These are phyloP conservation scores for Phoenix dactylifera DNA, from an alignment of 176 grass and related monocot genomes.

Conservation along the genomic window DNA sequence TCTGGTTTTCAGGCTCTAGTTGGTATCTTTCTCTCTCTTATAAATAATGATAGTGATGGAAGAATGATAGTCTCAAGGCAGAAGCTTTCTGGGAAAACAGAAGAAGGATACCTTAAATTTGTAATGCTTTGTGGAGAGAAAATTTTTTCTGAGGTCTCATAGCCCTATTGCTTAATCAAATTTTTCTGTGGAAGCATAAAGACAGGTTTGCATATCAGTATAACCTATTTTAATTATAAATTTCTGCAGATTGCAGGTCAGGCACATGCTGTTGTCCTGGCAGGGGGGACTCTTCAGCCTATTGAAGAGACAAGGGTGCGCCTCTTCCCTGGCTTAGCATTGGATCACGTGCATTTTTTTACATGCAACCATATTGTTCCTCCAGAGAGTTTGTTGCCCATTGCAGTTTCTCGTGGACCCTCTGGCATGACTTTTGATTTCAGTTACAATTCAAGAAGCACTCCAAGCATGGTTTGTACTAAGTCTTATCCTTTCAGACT, in stretches of 20 bases:
- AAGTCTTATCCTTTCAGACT: background rate
- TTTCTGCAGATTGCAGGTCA: constrained; percentile 44
- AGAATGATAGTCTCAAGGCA: constrained; percentile 60
- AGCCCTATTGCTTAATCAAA: background rate
- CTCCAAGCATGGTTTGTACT: constrained; percentile 50
- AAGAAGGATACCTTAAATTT: constrained; percentile 78
- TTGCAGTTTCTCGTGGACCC: constrained; percentile 72
- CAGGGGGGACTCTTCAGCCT: constrained; percentile 89
- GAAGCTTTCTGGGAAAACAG: constrained; percentile 37
- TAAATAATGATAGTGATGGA: constrained; percentile 70
- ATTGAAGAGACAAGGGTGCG: constrained; percentile 92
- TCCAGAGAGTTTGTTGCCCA: constrained; percentile 84
- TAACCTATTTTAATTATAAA: too few species aligned
- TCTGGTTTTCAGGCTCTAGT: constrained; percentile 62
- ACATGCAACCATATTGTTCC: constrained; percentile 90
- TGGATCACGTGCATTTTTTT: constrained; percentile 58
- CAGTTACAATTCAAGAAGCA: constrained; percentile 80
- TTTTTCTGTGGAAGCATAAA: too few species aligned
- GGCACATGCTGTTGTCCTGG: constrained; percentile 64
- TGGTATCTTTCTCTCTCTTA: constrained; percentile 53
- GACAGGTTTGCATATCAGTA: too few species aligned
- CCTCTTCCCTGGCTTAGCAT: constrained; percentile 46
- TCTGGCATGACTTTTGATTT: constrained; percentile 96
- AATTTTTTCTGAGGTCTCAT: constrained; percentile 68
- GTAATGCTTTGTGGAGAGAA: constrained; percentile 86